Evolutionary conservation across 371 early-diverging fungal genomes (phyloP).

Genomic region (Circinella minor): DNA sequence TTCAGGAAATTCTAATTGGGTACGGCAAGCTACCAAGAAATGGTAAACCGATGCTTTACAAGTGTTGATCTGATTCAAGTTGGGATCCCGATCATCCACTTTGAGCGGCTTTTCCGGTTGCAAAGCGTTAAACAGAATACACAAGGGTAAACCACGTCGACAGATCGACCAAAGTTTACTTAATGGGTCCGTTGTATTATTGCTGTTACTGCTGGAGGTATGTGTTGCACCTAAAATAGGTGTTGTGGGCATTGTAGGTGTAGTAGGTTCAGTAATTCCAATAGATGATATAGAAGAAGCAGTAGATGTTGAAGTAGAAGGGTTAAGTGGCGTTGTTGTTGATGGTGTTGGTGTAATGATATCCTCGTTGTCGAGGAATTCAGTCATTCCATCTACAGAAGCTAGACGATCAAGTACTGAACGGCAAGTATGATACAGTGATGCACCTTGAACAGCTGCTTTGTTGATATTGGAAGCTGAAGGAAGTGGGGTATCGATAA

Average conservation of each 20-base stretch:
- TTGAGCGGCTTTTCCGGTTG: conserved; percentile 61
- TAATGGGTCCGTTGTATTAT: conserved; percentile 70
- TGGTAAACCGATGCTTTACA: conserved; percentile 87
- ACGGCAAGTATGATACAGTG: conserved; percentile 70
- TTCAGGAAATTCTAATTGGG: conserved; percentile 70
- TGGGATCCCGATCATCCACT: conserved; percentile 60
- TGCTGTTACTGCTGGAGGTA: conserved; percentile 19
- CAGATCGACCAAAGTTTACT: conserved; percentile 87
- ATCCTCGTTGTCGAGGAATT: conserved; percentile 45
- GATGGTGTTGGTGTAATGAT: background rate
- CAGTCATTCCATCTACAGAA: conserved; percentile 63
- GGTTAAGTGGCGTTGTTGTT: conserved; percentile 7
- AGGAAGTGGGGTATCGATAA: conserved; percentile 32
- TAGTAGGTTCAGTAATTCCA: conserved; percentile 32
- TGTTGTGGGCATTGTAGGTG: conserved; percentile 25
- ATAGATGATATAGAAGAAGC: conserved; percentile 12
- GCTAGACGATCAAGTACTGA: conserved; percentile 64
- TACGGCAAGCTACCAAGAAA: conserved; percentile 76
- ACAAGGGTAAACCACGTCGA: conserved; percentile 89
- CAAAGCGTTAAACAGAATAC: conserved; percentile 82
- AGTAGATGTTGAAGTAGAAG: conserved; percentile 16
- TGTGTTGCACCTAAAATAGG: background rate
- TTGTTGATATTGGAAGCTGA: conserved; percentile 23
- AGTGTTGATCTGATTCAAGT: conserved; percentile 69
- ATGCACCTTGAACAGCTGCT: conserved; percentile 36